phyloP scores from a whole-genome alignment of 129 eudicot genomes.

The Chrysanthemum lavandulifolium region DNA sequence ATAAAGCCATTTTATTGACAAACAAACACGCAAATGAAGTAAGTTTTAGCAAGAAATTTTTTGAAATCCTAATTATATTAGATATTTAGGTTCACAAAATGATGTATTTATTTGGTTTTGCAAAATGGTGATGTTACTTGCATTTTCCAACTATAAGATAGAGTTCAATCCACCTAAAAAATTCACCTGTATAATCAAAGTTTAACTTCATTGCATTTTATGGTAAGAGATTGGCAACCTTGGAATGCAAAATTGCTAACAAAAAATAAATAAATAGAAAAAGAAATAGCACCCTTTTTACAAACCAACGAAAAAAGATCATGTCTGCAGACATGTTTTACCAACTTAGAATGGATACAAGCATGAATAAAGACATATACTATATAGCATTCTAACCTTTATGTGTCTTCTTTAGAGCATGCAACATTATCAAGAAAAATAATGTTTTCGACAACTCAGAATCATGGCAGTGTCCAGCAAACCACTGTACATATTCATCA shows the following conservation, averaged over 20 bases:
- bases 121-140: no score
- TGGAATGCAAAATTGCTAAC: background rate
- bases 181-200: no score
- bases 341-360: background rate
- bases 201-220: no score
- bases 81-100: no score
- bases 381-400: slow-evolving; percentile 39
- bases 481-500: slow-evolving; percentile 62
- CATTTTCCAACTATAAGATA: no score
- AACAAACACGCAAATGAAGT: slow-evolving; percentile 5
- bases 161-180: no score
- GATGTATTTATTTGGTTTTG: no score
- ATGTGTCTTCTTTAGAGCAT: slow-evolving; percentile 44
- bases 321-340: background rate
- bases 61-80: no score
- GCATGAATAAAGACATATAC: background rate
- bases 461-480: slow-evolving; percentile 51
- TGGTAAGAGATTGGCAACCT: no score
- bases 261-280: no score
- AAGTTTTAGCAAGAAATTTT: no score
- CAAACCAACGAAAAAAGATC: background rate
- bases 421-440: slow-evolving; percentile 65
- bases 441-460: slow-evolving; percentile 62
- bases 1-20: slow-evolving; percentile 7
- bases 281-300: no score